Percentiles rank a stretch among this genome's conserved stretches.
Conservation (phyloP, 2,329 filamentous ascomycete species). For the Lomentospora prolificans region DNA sequence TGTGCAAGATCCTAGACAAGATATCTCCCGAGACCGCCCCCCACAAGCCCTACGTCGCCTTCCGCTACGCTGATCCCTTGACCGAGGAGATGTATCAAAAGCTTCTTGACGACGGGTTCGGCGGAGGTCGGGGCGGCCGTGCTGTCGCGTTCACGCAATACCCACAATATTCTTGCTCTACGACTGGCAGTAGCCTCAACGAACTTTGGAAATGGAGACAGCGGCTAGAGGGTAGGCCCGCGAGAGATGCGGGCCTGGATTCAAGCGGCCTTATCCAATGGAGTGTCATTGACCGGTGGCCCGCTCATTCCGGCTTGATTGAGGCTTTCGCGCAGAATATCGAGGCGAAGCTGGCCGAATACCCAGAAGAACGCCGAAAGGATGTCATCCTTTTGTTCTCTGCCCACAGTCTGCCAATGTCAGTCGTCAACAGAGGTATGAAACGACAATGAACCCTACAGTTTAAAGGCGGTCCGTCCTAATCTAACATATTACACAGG, state of each 20-base stretch:
- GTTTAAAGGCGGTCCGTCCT: conserved; percentile 12
- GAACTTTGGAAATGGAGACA: conserved; percentile 97
- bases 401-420: conserved; percentile 93
- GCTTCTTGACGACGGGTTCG: conserved; percentile 81
- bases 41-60: conserved; percentile 95
- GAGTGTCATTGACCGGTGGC: conserved; percentile 98
- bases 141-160: conserved; percentile 98
- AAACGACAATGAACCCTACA: not conserved
- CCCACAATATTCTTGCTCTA: conserved; percentile 96
- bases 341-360: conserved; percentile 71
- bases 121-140: conserved; percentile 76
- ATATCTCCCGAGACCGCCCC: conserved; percentile 88
- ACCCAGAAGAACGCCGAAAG: conserved; percentile 69
- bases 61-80: conserved; percentile 86
- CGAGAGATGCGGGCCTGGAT: conserved; percentile 35
- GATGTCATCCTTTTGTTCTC: conserved; percentile 85
- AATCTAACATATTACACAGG: conserved; percentile 38
- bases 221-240: conserved; percentile 69
- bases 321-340: conserved; percentile 92
- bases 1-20: conserved; percentile 94
- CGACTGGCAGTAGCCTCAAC: conserved; percentile 90
- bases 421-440: conserved; percentile 81
- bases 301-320: conserved; percentile 78
- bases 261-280: conserved; percentile 68
- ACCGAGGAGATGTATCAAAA: conserved; percentile 88